These are phyloP conservation scores for Ustilago curta DNA, from an alignment of 1,284 basidiomycete species.

Conservation along the genomic window DNA sequence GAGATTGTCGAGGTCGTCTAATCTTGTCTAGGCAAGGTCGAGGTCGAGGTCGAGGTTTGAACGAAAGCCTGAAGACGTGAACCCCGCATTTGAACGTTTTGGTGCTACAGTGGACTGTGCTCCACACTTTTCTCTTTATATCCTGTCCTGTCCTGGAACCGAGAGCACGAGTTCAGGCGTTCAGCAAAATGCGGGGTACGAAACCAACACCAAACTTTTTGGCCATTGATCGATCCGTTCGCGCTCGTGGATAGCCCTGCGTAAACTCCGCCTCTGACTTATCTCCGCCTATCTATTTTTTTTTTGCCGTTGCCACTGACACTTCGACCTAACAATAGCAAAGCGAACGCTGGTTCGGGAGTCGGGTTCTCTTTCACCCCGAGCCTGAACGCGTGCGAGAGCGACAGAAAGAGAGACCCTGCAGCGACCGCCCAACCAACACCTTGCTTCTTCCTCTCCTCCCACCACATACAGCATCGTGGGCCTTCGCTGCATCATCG, in stretches of 20 bases:
- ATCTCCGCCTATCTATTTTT: neutral
- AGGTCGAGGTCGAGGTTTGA: neutral
- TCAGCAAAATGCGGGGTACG: constrained; percentile 7
- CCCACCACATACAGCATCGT: too few species aligned
- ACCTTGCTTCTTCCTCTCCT: neutral
- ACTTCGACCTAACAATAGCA: neutral
- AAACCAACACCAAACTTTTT: neutral
- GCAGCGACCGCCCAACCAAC: constrained; percentile 9
- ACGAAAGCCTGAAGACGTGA: neutral
- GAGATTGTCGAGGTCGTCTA: too few species aligned
- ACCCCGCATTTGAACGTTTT: neutral
- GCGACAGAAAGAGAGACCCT: constrained; percentile 6
- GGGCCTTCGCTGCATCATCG: too few species aligned
- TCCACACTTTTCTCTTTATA: neutral
- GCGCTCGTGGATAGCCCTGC: neutral
- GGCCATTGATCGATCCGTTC: too few species aligned
- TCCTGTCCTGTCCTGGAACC: too few species aligned
- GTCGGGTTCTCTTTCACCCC: neutral
- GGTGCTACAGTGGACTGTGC: neutral
- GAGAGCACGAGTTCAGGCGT: neutral
- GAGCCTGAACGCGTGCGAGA: neutral
- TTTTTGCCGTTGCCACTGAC: neutral
- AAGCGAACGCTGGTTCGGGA: neutral
- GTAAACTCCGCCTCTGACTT: constrained; percentile 20
- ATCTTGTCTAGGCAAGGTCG: neutral